These are phyloP conservation scores for Periconia sp. DNA, from an alignment of 2,329 filamentous ascomycete species.

Conservation along the genomic window DNA sequence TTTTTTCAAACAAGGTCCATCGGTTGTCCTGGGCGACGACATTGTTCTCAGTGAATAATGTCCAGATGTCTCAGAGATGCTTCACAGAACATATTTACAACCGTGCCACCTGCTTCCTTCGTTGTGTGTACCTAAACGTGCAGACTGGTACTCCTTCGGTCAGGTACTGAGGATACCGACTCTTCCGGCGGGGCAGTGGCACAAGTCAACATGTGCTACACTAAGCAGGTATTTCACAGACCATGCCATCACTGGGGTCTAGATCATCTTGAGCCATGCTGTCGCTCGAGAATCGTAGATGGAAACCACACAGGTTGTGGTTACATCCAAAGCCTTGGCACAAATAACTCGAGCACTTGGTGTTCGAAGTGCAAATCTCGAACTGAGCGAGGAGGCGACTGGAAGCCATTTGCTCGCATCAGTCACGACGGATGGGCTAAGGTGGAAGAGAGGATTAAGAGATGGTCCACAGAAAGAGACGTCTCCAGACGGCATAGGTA, in stretches of 20 bases:
- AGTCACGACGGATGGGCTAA: constrained; percentile 23
- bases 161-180: background rate
- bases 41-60: constrained; percentile 2
- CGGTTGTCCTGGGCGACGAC: background rate
- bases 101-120: no score
- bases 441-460: constrained; percentile 22
- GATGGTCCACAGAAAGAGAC: constrained; percentile 6
- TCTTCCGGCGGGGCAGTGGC: background rate
- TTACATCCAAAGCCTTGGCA: constrained; percentile 30
- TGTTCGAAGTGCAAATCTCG: constrained; percentile 28
- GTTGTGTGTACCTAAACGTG: no score
- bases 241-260: constrained; percentile 40
- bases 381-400: constrained; percentile 15
- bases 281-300: constrained; percentile 29
- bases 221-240: constrained; percentile 37
- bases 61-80: no score
- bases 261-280: constrained; percentile 37
- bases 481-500: background rate
- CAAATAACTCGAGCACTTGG: constrained; percentile 23
- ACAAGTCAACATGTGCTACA: constrained; percentile 34
- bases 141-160: no score
- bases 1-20: background rate
- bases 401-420: constrained; percentile 27
- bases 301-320: constrained; percentile 27
- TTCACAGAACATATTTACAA: no score